Percentiles rank a stretch among this genome's conserved stretches.
These are phyloP conservation scores for Verticillium dahliae DNA, from an alignment of 2,329 filamentous ascomycete species.

Conservation along the genomic window DNA sequence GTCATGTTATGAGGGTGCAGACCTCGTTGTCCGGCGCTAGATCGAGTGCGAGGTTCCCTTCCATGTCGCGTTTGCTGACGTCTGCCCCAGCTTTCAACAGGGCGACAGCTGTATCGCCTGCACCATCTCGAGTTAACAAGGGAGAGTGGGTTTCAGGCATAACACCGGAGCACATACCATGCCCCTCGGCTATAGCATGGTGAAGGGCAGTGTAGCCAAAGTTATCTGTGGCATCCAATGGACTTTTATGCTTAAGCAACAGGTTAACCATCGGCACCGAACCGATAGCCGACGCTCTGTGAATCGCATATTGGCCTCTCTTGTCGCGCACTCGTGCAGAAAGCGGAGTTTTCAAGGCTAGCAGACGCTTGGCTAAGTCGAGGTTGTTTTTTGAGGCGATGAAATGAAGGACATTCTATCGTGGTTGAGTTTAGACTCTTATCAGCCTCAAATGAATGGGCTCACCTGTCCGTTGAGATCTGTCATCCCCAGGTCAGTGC, in stretches of 20 bases:
- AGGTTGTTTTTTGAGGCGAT: conserved; percentile 85
- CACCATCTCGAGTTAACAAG: neutral
- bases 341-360: conserved; percentile 62
- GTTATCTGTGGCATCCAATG: conserved; percentile 74
- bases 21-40: conserved; percentile 83
- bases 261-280: conserved; percentile 81
- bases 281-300: conserved; percentile 85
- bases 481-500: conserved; percentile 17
- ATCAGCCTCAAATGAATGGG: neutral
- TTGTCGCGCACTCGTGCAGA: conserved; percentile 77
- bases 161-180: conserved; percentile 39
- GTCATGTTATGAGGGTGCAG: conserved; percentile 17
- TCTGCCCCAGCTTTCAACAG: conserved; percentile 83
- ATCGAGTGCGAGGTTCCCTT: conserved; percentile 68
- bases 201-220: conserved; percentile 86
- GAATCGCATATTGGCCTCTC: conserved; percentile 82
- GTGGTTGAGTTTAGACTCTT: neutral
- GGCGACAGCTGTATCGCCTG: conserved; percentile 73
- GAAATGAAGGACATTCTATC: conserved; percentile 84
- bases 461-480: conserved; percentile 59
- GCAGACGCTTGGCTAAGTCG: conserved; percentile 70
- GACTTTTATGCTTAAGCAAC: conserved; percentile 69
- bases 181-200: conserved; percentile 73
- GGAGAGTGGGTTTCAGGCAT: neutral
- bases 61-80: conserved; percentile 65